These are phyloP conservation scores for Nigrograna mackinnonii DNA, from an alignment of 2,329 filamentous ascomycete species.

Conservation along the genomic window DNA sequence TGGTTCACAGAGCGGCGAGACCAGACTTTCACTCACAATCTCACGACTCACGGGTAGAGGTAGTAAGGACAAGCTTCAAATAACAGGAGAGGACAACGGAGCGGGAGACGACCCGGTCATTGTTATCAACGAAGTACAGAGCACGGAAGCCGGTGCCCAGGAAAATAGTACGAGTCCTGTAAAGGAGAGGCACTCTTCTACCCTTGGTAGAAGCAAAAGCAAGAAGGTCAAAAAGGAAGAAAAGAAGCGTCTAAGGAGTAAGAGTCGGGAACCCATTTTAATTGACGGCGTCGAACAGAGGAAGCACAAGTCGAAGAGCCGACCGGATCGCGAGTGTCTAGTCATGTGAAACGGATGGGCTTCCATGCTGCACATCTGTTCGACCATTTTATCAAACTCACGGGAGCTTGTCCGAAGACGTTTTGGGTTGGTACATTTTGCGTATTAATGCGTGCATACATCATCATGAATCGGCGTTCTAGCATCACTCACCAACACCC, in stretches of 20 bases:
- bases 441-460: too few relatives aligned
- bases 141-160: slow-evolving; percentile 11
- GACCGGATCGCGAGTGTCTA: slow-evolving; percentile 48
- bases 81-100: slow-evolving; percentile 19
- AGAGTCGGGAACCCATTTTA: slow-evolving; percentile 47
- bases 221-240: slow-evolving; percentile 33
- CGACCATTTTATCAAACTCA: too few relatives aligned
- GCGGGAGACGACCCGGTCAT: slow-evolving; percentile 30
- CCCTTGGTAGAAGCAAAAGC: slow-evolving; percentile 29
- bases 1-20: slow-evolving; percentile 44
- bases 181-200: slow-evolving; percentile 27
- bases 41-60: slow-evolving; percentile 43
- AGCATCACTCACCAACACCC: too few relatives aligned
- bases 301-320: slow-evolving; percentile 20
- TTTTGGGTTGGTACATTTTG: too few relatives aligned
- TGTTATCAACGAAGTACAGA: slow-evolving; percentile 24
- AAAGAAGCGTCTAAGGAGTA: slow-evolving; percentile 36
- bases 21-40: slow-evolving; percentile 47
- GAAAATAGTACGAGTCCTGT: slow-evolving; percentile 9
- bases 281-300: too few relatives aligned
- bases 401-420: too few relatives aligned
- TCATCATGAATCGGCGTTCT: too few relatives aligned
- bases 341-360: slow-evolving; percentile 51
- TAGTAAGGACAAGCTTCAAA: slow-evolving; percentile 45
- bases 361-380: too few relatives aligned